A percentile compares a stretch with the other conserved stretches of the same genome.
Evolutionary conservation across 768 basidiomycete species (phyloP).

Genomic region (Suillus subalutaceus): DNA sequence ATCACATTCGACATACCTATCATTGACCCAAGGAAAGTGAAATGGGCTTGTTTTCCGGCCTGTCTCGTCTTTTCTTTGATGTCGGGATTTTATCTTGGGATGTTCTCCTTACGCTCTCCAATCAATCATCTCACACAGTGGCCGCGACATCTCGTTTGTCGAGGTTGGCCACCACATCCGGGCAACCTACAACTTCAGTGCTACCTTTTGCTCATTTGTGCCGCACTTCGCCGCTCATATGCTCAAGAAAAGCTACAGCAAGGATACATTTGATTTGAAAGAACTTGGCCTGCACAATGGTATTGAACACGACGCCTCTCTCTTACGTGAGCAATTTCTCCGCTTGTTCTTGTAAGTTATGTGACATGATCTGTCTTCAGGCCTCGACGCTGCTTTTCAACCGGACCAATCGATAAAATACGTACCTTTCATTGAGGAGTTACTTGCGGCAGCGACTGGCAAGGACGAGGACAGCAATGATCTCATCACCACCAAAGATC

Average conservation of each 20-base stretch:
- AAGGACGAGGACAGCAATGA: constrained; percentile 49
- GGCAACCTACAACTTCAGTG: constrained; percentile 68
- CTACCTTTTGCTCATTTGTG: constrained; percentile 69
- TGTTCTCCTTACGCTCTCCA: constrained; percentile 49
- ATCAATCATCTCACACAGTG: constrained; percentile 63
- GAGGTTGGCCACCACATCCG: constrained; percentile 45
- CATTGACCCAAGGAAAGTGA: background rate
- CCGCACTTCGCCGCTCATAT: constrained; percentile 61
- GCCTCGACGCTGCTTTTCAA: constrained; percentile 50
- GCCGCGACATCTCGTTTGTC: constrained; percentile 68
- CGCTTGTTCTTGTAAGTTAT: background rate
- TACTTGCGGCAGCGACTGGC: constrained; percentile 63
- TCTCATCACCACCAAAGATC: constrained; percentile 58
- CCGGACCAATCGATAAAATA: constrained; percentile 58
- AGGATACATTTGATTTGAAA: constrained; percentile 62
- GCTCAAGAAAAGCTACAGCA: constrained; percentile 56
- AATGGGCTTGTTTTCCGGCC: background rate
- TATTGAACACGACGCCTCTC: constrained; percentile 39
- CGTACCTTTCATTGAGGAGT: constrained; percentile 54
- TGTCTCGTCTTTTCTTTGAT: constrained; percentile 11
- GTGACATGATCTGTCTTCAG: constrained; percentile 35
- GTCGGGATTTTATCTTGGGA: constrained; percentile 52
- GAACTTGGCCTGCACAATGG: constrained; percentile 76
- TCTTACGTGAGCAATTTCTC: constrained; percentile 29
- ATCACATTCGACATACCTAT: background rate